Conservation (phyloP, 2,329 filamentous ascomycete genomes). For the Fusarium sp. region DNA sequence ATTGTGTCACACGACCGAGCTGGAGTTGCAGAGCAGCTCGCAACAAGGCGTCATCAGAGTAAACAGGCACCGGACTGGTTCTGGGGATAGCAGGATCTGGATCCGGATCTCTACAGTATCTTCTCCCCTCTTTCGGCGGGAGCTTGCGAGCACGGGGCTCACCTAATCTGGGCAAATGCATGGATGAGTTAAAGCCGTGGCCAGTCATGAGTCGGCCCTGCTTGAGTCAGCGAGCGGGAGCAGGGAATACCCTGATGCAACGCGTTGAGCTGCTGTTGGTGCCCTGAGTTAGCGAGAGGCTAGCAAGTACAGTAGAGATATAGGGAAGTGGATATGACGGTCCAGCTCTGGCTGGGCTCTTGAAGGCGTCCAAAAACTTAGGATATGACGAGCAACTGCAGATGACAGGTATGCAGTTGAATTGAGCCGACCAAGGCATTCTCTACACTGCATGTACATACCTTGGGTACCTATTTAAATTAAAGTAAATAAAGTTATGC, state of each 20-base stretch:
- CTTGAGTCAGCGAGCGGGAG: conserved; percentile 7
- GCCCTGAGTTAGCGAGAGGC: conserved; percentile 12
- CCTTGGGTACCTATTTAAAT: background rate
- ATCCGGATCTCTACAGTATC: too few relatives aligned
- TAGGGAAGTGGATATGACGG: conserved; percentile 36
- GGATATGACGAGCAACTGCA: conserved; percentile 22
- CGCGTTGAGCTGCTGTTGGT: conserved; percentile 2
- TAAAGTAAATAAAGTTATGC: conserved; percentile 17
- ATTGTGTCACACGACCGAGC: conserved; percentile 12
- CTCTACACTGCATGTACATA: background rate
- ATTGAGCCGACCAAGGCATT: conserved; percentile 1
- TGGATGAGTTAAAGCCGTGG: background rate
- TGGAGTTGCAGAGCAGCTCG: background rate
- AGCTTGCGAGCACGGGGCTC: background rate
- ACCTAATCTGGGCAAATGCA: background rate
- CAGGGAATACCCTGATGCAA: conserved; percentile 14
- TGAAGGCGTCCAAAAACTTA: conserved; percentile 5
- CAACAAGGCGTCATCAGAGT: too few relatives aligned
- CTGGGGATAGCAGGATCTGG: background rate
- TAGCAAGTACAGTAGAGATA: conserved; percentile 7
- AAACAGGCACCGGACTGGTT: background rate
- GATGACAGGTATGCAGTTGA: conserved; percentile 21
- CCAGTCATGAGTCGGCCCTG: background rate
- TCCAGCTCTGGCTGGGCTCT: conserved; percentile 7
- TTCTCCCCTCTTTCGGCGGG: background rate